Percentiles rank a stretch among this genome's conserved stretches.
These are phyloP conservation scores for Phaeoacremonium minimum DNA, from an alignment of 2,329 filamentous ascomycete genomes.

Conservation along the genomic window DNA sequence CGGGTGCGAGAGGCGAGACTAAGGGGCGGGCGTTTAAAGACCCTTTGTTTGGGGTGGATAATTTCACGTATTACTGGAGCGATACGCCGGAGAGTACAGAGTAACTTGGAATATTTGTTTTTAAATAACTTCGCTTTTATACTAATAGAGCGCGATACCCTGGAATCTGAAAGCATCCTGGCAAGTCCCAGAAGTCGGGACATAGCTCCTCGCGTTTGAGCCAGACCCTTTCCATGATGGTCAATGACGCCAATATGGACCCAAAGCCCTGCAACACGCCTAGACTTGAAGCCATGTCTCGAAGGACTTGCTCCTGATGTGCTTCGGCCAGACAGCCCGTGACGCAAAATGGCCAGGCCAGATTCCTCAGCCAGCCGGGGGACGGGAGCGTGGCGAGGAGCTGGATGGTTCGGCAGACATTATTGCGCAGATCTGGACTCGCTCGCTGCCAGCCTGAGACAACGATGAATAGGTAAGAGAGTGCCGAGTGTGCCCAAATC, in stretches of 20 bases:
- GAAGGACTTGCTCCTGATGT: conserved; percentile 16
- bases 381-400: conserved; percentile 13
- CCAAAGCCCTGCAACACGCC: conserved; percentile 18
- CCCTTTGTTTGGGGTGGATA: conserved; percentile 2
- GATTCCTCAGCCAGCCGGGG: conserved; percentile 16
- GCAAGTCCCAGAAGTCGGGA: too few relatives aligned
- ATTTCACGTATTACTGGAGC: conserved; percentile 4
- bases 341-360: conserved; percentile 21
- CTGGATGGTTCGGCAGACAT: conserved; percentile 13
- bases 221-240: conserved; percentile 17
- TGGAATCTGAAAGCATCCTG: too few relatives aligned
- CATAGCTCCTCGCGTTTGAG: too few relatives aligned
- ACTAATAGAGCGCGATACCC: too few relatives aligned
- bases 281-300: conserved; percentile 14
- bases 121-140: too few relatives aligned
- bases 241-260: conserved; percentile 15
- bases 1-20: conserved; percentile 3
- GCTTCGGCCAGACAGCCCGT: conserved; percentile 17
- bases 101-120: too few relatives aligned
- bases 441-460: conserved; percentile 16
- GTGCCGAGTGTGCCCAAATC: conserved; percentile 20
- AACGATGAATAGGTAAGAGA: conserved; percentile 17
- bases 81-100: too few relatives aligned
- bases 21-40: conserved; percentile 4
- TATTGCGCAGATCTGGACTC: conserved; percentile 12